Base-by-base conservation (phyloP, 768 basidiomycete species). In the Trametes villosa region DNA sequence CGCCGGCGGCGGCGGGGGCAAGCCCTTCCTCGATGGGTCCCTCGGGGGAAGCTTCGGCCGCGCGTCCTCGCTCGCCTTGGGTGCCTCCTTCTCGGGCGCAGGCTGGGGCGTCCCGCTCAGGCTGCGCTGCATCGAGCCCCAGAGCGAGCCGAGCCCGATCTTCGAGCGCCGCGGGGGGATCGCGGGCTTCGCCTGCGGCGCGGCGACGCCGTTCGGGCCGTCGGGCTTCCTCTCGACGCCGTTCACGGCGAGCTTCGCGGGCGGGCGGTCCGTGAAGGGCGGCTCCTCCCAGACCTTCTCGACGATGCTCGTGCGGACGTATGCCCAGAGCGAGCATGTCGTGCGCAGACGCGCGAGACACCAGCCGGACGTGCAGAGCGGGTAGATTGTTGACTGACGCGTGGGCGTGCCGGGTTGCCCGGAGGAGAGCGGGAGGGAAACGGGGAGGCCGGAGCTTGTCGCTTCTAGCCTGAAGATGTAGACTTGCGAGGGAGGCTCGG, bases 241-340 rank as follows among this genome's bases (percentile, higher is more conserved):
- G 52, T 59, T 63, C 2, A 59, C 30, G 62, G 70, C 15, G 55
- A 57, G n/a, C 64, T 66, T 44, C 20, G 31, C 26, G 27, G 24
- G 33, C 5, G 50, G 56, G 8, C 54, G 50, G 5, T 55, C 44
- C 22, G 60, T 66, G 34, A 65, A 68, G 0, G 69, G 67, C 1
- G 78, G 70, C 63, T 96, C 94, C 57, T 93, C 89, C 95, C 95
- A 97, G 6, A 96, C 78, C 65, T 87, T 89, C 60, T 94, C 92
- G 20, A 96, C 79, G 54, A 97, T 78, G 11, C 89, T 85, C 0
- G 85, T 86, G 24, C 93, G 84, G 51, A 96, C 86, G 68, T 92
- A 96, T 18, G 89, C 85, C 94, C 94, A 97, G 15, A 96, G 76
- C 4, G 88, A 89, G 73, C 94, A 96, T n/a, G 94, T 93, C 36